These are phyloP conservation scores for Inga laurina DNA, from an alignment of 306 rosid species.

Conservation along the genomic window DNA sequence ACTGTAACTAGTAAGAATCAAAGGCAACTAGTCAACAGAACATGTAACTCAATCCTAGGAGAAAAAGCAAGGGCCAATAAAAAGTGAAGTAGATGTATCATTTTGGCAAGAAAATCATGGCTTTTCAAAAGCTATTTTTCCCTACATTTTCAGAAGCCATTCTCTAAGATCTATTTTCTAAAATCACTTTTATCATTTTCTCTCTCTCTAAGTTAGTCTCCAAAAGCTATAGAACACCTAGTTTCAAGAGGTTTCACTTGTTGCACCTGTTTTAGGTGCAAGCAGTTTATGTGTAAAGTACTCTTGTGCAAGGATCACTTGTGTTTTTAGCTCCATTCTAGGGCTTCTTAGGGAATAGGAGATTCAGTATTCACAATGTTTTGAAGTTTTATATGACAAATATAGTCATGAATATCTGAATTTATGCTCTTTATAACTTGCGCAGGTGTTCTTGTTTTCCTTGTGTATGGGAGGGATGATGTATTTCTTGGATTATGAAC, in stretches of 20 bases:
- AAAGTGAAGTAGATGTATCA: neutral
- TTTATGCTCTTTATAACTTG: constrained; percentile 24
- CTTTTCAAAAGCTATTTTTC: no score
- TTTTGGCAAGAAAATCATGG: no score
- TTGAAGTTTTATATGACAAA: neutral
- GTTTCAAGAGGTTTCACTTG: neutral
- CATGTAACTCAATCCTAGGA: neutral
- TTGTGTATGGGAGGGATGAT: constrained; percentile 96
- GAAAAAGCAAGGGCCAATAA: neutral
- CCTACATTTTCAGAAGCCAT: no score
- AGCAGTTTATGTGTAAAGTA: neutral
- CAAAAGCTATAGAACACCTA: neutral
- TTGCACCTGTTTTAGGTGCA: neutral
- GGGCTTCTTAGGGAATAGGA: neutral
- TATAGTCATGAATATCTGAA: constrained; percentile 10
- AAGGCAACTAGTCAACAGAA: constrained; percentile 10
- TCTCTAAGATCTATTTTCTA: no score
- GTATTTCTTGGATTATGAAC: constrained; percentile 92
- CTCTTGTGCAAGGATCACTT: neutral
- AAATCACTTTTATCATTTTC: no score
- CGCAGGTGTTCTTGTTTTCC: constrained; percentile 80
- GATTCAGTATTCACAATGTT: constrained; percentile 6
- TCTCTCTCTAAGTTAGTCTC: no score
- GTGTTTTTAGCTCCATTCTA: neutral
- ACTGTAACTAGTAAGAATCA: neutral